A percentile compares a stretch with the other conserved stretches of the same genome.
Conservation (phyloP, 495 filamentous ascomycete species). For the Hamigera avellanea region DNA sequence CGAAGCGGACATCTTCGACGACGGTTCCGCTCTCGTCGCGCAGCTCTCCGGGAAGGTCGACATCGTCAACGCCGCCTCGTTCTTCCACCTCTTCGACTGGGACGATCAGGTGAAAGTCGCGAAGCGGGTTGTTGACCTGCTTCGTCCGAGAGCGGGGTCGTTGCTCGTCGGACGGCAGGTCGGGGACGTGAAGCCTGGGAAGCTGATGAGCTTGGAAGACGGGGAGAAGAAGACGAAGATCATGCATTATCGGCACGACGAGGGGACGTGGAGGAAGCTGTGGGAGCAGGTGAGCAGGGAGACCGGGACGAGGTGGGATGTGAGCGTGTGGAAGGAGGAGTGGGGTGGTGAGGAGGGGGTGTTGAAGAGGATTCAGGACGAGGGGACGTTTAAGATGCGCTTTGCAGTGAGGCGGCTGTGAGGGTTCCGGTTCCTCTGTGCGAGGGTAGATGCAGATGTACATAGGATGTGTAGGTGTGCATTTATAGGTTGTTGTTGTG, state of each 20-base stretch:
- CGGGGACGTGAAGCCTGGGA: constrained; percentile 10
- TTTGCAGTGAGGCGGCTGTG: too few species aligned
- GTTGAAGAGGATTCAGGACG: constrained; percentile 1
- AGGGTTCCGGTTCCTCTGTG: too few species aligned
- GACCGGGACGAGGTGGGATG: constrained; percentile 33
- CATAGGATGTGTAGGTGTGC: too few species aligned
- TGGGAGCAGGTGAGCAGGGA: constrained; percentile 39
- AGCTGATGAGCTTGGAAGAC: constrained; percentile 9
- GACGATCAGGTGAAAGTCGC: constrained; percentile 38
- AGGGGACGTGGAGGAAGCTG: constrained; percentile 30
- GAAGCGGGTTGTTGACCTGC: constrained; percentile 32
- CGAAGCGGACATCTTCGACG: constrained; percentile 40
- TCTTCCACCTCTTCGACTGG: constrained; percentile 52
- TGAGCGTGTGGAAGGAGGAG: constrained; percentile 13
- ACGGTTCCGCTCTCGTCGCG: constrained; percentile 17
- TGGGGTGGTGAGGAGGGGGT: constrained; percentile 7
- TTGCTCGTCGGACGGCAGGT: constrained; percentile 38
- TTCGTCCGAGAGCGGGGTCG: constrained; percentile 29
- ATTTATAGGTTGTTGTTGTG: too few species aligned
- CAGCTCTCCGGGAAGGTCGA: constrained; percentile 35
- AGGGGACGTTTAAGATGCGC: too few species aligned
- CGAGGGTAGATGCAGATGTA: too few species aligned
- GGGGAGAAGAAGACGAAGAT: constrained; percentile 12
- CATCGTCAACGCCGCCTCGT: constrained; percentile 41
- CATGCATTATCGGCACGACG: constrained; percentile 31